These are phyloP conservation scores for Hypoxylon sp. DNA, from an alignment of 2,329 filamentous ascomycete species.

Conservation along the genomic window DNA sequence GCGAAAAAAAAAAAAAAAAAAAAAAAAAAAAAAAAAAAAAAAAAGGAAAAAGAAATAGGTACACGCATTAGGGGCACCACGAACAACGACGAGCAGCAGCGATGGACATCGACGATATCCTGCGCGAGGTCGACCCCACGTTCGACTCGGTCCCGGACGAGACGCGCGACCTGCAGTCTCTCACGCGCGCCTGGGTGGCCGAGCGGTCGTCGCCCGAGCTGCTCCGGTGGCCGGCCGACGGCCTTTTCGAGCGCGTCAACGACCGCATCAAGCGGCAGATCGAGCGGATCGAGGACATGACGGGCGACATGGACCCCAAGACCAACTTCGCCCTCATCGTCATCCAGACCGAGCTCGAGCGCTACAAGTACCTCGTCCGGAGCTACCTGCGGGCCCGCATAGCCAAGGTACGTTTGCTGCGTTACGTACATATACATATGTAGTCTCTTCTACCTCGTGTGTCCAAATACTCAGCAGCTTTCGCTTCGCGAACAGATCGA, in stretches of 20 bases:
- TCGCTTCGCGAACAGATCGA: constrained; percentile 68
- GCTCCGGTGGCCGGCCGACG: constrained; percentile 77
- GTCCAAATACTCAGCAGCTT: no score
- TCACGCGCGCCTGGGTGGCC: constrained; percentile 92
- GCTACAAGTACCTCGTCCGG: constrained; percentile 90
- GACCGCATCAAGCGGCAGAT: constrained; percentile 74
- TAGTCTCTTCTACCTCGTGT: not conserved
- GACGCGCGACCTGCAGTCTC: constrained; percentile 80
- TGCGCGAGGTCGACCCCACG: constrained; percentile 73
- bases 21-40: not conserved
- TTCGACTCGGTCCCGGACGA: constrained; percentile 62
- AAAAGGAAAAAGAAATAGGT: not conserved
- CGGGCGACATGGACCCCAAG: constrained; percentile 85
- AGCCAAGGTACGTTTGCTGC: constrained; percentile 74
- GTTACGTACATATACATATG: constrained; percentile 28
- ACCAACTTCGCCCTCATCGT: constrained; percentile 94
- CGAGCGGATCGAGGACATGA: constrained; percentile 76
- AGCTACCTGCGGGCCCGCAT: constrained; percentile 85
- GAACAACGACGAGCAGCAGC: no score
- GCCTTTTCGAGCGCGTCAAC: constrained; percentile 83
- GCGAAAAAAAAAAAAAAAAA: not conserved
- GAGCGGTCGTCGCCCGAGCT: constrained; percentile 90
- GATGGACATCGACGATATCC: constrained; percentile 85
- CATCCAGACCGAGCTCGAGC: constrained; percentile 93
- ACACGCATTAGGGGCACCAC: no score